Conservation (phyloP, 2,329 filamentous ascomycete species). For the Trichoderma atrobrunneum region DNA sequence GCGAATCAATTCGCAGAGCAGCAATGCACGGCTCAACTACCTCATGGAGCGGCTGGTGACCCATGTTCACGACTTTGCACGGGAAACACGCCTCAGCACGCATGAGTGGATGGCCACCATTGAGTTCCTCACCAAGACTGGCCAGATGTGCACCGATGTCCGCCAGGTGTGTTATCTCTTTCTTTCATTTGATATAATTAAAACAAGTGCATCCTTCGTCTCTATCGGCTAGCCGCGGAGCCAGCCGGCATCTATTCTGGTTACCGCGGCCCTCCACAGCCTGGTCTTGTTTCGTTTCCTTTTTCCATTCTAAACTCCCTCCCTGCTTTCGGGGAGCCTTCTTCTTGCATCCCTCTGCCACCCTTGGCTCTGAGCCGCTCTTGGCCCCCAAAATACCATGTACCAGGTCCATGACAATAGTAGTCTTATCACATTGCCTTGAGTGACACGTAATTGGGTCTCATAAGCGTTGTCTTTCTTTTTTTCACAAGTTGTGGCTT, state of each 20-base stretch:
- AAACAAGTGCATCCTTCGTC: neutral
- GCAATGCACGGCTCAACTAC: conserved; percentile 62
- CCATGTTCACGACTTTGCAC: conserved; percentile 73
- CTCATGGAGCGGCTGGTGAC: conserved; percentile 67
- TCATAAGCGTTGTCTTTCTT: neutral
- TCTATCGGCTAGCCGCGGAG: neutral
- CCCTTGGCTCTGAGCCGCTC: neutral
- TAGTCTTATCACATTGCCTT: neutral
- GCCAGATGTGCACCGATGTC: conserved; percentile 54
- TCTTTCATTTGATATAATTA: neutral
- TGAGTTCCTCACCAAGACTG: conserved; percentile 64
- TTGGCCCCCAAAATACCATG: neutral
- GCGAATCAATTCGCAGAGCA: conserved; percentile 65
- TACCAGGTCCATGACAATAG: neutral
- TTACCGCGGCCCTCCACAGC: neutral
- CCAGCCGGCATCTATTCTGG: neutral
- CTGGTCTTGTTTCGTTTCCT: neutral
- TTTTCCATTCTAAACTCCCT: neutral
- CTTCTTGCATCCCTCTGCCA: neutral
- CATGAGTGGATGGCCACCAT: conserved; percentile 72
- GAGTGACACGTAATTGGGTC: neutral
- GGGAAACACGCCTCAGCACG: conserved; percentile 70
- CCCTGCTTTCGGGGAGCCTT: neutral
- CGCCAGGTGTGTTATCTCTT: conserved; percentile 2
- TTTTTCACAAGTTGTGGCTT: neutral